Percentiles rank a stretch among this genome's conserved stretches.
These are phyloP conservation scores for Anthoceros angustus DNA, from an alignment of 225 moss, liverwort and hornwort species.

Conservation along the genomic window DNA sequence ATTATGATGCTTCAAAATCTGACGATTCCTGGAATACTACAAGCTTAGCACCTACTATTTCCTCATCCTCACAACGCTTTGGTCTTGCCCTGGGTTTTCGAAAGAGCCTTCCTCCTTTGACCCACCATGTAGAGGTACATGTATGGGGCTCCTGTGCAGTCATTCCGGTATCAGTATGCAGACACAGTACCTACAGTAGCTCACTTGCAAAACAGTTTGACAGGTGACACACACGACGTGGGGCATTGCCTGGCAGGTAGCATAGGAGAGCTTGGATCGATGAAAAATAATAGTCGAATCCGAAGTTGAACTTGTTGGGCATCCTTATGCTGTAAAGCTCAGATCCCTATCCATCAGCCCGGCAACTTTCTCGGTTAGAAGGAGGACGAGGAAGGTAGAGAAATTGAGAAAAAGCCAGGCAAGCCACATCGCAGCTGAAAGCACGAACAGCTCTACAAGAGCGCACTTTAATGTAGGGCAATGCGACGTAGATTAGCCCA, in stretches of 20 bases:
- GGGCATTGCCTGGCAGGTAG: conserved; percentile 53
- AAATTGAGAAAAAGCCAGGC: too few species aligned
- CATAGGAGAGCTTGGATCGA: conserved; percentile 39
- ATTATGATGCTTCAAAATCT: too few species aligned
- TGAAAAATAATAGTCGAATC: conserved; percentile 53
- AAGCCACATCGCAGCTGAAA: background rate
- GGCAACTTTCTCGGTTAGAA: background rate
- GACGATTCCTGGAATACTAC: too few species aligned
- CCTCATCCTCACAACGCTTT: background rate
- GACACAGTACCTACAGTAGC: background rate
- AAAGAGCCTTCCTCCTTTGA: conserved; percentile 58
- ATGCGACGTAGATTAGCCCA: conserved; percentile 62
- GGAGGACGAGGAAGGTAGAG: background rate
- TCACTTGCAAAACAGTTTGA: background rate
- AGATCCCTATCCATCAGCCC: conserved; percentile 32
- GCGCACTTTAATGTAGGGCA: conserved; percentile 70
- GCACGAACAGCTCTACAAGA: background rate
- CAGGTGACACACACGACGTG: background rate
- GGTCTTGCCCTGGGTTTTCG: background rate
- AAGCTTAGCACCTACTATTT: background rate
- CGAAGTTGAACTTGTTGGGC: conserved; percentile 77
- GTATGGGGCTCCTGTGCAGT: conserved; percentile 51
- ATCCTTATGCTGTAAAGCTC: conserved; percentile 49
- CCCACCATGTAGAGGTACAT: conserved; percentile 83
- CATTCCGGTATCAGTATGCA: background rate